These are phyloP conservation scores for Vitis riparia DNA, from an alignment of 164 flowering plant genomes.

Conservation along the genomic window DNA sequence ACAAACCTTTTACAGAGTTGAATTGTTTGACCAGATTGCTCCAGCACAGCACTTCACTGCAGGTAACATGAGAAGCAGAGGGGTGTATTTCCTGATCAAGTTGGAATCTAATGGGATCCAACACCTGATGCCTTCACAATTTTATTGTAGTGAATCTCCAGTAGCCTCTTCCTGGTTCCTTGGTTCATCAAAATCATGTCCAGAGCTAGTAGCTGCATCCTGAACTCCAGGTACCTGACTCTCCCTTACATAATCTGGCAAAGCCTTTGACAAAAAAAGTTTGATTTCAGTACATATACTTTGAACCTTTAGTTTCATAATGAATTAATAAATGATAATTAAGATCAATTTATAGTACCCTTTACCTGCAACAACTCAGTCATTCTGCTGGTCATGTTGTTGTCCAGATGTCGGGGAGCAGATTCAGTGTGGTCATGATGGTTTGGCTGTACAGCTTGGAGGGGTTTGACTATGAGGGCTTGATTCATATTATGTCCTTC, in stretches of 20 bases:
- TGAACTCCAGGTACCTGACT: constrained; percentile 10
- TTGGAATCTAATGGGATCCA: neutral
- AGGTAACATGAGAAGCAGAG: neutral
- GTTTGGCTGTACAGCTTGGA: constrained; percentile 28
- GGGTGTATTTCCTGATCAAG: neutral
- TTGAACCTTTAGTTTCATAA: neutral
- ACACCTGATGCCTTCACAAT: constrained; percentile 1
- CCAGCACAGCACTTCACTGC: neutral
- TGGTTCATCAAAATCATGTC: neutral
- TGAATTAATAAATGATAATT: neutral
- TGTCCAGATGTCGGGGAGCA: constrained; percentile 16
- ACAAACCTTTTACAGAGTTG: neutral
- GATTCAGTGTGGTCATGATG: constrained; percentile 6
- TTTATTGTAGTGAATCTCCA: no score
- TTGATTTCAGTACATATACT: neutral
- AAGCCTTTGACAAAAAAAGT: constrained; percentile 11
- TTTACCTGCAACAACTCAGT: constrained; percentile 55
- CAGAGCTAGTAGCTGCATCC: neutral
- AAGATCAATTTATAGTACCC: neutral
- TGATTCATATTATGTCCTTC: constrained; percentile 15
- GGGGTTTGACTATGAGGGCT: constrained; percentile 30
- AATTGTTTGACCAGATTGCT: constrained; percentile 1
- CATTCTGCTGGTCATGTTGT: constrained; percentile 36
- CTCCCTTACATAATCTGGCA: constrained; percentile 29
- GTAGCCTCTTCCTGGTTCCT: neutral